Evolutionary conservation across 345 rosid genomes (phyloP).

Genomic region (Sonneratia alba): DNA sequence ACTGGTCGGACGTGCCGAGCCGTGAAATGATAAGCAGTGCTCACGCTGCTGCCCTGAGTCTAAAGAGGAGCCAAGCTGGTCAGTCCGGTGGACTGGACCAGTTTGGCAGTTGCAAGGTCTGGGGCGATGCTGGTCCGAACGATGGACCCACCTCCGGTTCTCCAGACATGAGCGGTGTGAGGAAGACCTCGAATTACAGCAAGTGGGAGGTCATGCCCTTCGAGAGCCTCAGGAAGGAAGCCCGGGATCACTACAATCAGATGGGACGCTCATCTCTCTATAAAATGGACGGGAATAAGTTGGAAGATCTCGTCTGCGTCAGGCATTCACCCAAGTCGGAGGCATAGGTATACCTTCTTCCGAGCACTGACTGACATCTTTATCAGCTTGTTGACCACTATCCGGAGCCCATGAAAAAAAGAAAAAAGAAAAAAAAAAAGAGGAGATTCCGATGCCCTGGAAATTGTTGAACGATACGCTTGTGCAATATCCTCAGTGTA

Average conservation of each 20-base stretch:
- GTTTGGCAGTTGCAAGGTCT: constrained; percentile 87
- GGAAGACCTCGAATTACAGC: constrained; percentile 69
- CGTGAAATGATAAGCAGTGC: constrained; percentile 63
- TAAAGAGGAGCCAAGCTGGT: constrained; percentile 45
- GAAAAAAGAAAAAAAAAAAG: not conserved
- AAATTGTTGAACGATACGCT: not conserved
- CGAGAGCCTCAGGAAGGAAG: constrained; percentile 77
- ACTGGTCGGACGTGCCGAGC: constrained; percentile 82
- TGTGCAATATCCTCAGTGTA: not conserved
- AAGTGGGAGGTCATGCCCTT: constrained; percentile 88
- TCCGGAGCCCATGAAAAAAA: not conserved
- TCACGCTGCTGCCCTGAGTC: constrained; percentile 65
- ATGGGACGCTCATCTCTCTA: constrained; percentile 78
- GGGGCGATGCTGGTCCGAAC: constrained; percentile 55
- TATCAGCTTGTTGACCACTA: not conserved
- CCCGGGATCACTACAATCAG: constrained; percentile 57
- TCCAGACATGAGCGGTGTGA: constrained; percentile 60
- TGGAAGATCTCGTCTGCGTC: constrained; percentile 91
- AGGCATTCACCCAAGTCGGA: constrained; percentile 36
- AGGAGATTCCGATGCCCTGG: not conserved
- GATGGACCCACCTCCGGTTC: constrained; percentile 70
- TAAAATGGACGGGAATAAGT: constrained; percentile 93
- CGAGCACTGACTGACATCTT: not conserved
- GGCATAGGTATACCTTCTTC: constrained; percentile 10
- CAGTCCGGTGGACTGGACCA: constrained; percentile 36